Conservation (phyloP, 805 yeast species). For the Candida patagonica region DNA sequence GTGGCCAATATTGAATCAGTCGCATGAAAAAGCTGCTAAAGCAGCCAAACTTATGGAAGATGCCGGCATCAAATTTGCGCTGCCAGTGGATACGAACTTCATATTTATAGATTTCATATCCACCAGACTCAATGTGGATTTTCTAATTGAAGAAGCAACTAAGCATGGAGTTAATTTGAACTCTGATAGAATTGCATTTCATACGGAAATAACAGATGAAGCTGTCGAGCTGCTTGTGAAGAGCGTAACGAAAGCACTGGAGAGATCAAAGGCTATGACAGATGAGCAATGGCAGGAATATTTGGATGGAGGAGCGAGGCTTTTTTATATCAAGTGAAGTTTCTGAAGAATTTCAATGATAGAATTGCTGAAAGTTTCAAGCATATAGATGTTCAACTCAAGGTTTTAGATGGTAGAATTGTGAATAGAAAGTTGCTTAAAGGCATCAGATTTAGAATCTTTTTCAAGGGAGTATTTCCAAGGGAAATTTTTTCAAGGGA, state of each 20-base stretch:
- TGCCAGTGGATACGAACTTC: slow-evolving; percentile 80
- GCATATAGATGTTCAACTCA: no score
- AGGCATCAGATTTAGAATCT: no score
- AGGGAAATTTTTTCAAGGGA: no score
- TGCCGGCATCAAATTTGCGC: slow-evolving; percentile 48
- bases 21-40: slow-evolving; percentile 45
- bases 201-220: slow-evolving; percentile 51
- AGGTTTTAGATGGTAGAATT: no score
- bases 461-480: no score
- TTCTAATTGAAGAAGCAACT: slow-evolving; percentile 44
- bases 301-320: no score
- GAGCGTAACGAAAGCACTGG: background rate
- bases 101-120: slow-evolving; percentile 65
- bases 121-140: slow-evolving; percentile 48
- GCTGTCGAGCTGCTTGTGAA: slow-evolving; percentile 35
- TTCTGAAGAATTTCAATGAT: no score
- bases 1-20: slow-evolving; percentile 43
- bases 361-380: no score
- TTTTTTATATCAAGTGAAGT: no score
- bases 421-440: no score
- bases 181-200: slow-evolving; percentile 77
- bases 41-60: slow-evolving; percentile 29
- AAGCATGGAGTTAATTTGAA: slow-evolving; percentile 53
- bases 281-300: background rate
- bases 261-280: slow-evolving; percentile 1